A percentile compares a stretch with the other conserved stretches of the same genome.
Conservation (phyloP, 1,284 basidiomycete genomes). For the Microbotryum intermedium region DNA sequence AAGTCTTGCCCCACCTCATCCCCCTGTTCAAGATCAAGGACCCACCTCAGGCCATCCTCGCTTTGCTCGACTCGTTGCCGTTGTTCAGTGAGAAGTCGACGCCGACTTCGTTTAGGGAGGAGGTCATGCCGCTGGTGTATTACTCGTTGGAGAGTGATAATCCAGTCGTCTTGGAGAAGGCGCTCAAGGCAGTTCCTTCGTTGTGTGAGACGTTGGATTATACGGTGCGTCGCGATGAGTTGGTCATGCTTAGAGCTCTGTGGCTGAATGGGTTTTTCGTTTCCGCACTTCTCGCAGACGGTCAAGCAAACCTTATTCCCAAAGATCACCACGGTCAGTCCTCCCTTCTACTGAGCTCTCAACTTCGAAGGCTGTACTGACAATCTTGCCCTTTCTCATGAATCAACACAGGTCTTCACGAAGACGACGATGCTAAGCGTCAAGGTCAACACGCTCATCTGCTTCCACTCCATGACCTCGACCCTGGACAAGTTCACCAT, state of each 20-base stretch:
- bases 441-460: constrained; percentile 55
- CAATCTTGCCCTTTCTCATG: no score
- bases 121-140: constrained; percentile 90
- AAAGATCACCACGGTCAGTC: constrained; percentile 54
- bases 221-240: constrained; percentile 5
- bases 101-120: constrained; percentile 76
- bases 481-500: constrained; percentile 89
- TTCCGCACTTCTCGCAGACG: constrained; percentile 15
- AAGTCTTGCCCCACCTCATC: constrained; percentile 77
- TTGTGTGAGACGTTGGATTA: constrained; percentile 91
- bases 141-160: constrained; percentile 91
- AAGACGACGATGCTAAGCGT: constrained; percentile 35
- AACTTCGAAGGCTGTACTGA: no score
- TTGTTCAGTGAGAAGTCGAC: constrained; percentile 86
- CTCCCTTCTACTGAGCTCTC: no score
- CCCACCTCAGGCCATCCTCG: constrained; percentile 85
- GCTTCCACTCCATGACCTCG: constrained; percentile 85
- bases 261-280: neutral
- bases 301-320: constrained; percentile 68
- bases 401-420: constrained; percentile 26
- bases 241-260: no score
- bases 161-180: constrained; percentile 80
- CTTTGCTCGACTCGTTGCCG: constrained; percentile 76
- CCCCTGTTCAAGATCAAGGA: constrained; percentile 87
- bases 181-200: constrained; percentile 71